These are phyloP conservation scores for Buddleja alternifolia DNA, from an alignment of 257 asterid species.

Conservation along the genomic window DNA sequence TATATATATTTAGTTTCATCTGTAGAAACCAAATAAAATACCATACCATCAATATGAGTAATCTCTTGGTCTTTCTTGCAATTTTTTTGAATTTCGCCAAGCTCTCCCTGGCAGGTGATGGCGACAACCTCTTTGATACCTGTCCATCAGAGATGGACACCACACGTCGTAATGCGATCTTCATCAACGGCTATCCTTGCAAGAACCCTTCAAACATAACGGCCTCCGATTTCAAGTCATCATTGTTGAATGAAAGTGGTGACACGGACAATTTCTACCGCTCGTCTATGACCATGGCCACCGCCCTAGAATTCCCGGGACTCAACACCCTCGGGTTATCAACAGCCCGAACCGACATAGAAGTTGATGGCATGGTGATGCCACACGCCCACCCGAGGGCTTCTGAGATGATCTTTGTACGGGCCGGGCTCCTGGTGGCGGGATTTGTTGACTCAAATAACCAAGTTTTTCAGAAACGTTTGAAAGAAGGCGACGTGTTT, in stretches of 20 bases:
- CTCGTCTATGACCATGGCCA: slow-evolving; percentile 45
- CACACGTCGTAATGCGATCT: slow-evolving; percentile 15
- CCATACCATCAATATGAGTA: slow-evolving; percentile 7
- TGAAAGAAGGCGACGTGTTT: slow-evolving; percentile 65
- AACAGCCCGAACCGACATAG: slow-evolving; percentile 60
- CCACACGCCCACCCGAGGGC: slow-evolving; percentile 76
- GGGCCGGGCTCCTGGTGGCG: slow-evolving; percentile 51
- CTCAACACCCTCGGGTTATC: slow-evolving; percentile 76
- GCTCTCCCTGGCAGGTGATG: slow-evolving; percentile 38
- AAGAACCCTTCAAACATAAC: slow-evolving; percentile 47
- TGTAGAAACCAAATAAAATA: background rate
- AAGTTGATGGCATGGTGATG: slow-evolving; percentile 60
- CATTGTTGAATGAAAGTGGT: slow-evolving; percentile 46
- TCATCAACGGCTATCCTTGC: slow-evolving; percentile 74
- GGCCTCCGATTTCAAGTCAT: slow-evolving; percentile 69
- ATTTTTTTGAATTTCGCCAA: slow-evolving; percentile 15
- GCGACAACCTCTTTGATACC: slow-evolving; percentile 55
- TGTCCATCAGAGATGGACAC: slow-evolving; percentile 69
- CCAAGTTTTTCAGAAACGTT: slow-evolving; percentile 47
- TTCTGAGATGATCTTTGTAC: slow-evolving; percentile 65
- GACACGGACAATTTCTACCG: slow-evolving; percentile 51
- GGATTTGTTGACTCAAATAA: slow-evolving; percentile 62
- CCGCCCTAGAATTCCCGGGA: slow-evolving; percentile 72
- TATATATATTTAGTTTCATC: slow-evolving; percentile 10
- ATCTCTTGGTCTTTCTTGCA: slow-evolving; percentile 31